Conservation (phyloP, 2,329 filamentous ascomycete genomes). For the Metarhizium brunneum region DNA sequence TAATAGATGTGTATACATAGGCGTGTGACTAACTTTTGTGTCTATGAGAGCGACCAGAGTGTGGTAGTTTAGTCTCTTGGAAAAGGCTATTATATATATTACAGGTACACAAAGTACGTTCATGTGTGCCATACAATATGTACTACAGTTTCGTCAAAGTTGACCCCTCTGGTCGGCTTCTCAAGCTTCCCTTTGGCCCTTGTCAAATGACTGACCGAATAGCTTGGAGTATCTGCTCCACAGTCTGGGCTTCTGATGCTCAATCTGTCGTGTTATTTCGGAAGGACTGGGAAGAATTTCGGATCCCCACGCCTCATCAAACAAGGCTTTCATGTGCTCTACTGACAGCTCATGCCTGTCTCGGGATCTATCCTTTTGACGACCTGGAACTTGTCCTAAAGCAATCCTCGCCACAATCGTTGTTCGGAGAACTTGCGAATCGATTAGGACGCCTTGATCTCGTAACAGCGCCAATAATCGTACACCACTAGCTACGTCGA, state of each 20-base stretch:
- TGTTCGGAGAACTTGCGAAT: constrained; percentile 20
- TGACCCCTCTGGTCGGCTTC: neutral
- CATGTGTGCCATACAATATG: neutral
- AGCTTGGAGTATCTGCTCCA: constrained; percentile 20
- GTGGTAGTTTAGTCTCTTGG: neutral
- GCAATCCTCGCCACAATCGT: constrained; percentile 20
- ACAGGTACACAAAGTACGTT: neutral
- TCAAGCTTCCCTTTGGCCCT: constrained; percentile 1
- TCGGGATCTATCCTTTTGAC: constrained; percentile 17
- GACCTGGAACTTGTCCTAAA: constrained; percentile 18
- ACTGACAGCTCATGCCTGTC: constrained; percentile 21
- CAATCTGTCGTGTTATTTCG: constrained; percentile 17
- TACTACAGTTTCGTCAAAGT: neutral
- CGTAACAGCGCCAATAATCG: constrained; percentile 24
- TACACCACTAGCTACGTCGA: constrained; percentile 27
- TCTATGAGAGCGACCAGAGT: neutral
- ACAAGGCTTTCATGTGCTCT: constrained; percentile 19
- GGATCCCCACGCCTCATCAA: constrained; percentile 26
- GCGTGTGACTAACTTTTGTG: neutral
- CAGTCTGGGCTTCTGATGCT: constrained; percentile 19
- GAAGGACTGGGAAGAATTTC: constrained; percentile 17
- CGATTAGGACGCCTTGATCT: constrained; percentile 25
- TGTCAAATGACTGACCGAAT: constrained; percentile 18
- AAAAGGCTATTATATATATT: constrained; percentile 5
- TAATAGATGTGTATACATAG: neutral